Percentiles rank a stretch among this genome's conserved stretches.
Conservation (phyloP, 2,329 filamentous ascomycete genomes). For the Fusarium sp. region DNA sequence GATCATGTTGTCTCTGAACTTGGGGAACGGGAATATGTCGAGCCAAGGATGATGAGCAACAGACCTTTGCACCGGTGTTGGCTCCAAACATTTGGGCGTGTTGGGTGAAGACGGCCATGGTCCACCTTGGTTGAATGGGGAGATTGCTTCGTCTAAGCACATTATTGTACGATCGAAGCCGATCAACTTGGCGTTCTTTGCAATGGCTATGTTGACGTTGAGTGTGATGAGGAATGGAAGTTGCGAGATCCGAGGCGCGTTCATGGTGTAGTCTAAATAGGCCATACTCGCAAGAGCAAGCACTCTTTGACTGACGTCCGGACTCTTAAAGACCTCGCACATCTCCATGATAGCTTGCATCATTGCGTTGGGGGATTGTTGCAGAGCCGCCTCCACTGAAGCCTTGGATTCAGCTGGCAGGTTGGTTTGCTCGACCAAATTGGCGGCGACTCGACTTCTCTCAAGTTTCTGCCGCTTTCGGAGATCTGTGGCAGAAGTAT, state of each 20-base stretch:
- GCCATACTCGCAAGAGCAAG: slow-evolving; percentile 9
- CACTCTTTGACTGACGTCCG: not conserved
- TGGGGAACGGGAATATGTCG: slow-evolving; percentile 15
- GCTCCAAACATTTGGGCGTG: not conserved
- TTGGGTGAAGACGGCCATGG: not conserved
- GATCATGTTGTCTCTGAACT: slow-evolving; percentile 14
- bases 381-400: not conserved
- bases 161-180: not conserved
- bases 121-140: slow-evolving; percentile 1
- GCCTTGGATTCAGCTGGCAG: not conserved
- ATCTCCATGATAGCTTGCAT: not conserved
- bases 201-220: slow-evolving; percentile 20
- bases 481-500: not conserved
- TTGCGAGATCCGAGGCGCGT: slow-evolving; percentile 4
- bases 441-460: not conserved
- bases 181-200: not conserved
- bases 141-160: slow-evolving; percentile 12
- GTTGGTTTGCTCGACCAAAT: not conserved
- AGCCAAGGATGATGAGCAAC: slow-evolving; percentile 24
- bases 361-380: not conserved
- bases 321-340: slow-evolving; percentile 5
- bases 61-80: not conserved
- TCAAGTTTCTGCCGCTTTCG: slow-evolving; percentile 4
- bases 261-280: slow-evolving; percentile 21
- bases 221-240: slow-evolving; percentile 16